phyloP scores from a whole-genome alignment of 2,329 filamentous ascomycete genomes.

The Harringtonia lauricola region DNA sequence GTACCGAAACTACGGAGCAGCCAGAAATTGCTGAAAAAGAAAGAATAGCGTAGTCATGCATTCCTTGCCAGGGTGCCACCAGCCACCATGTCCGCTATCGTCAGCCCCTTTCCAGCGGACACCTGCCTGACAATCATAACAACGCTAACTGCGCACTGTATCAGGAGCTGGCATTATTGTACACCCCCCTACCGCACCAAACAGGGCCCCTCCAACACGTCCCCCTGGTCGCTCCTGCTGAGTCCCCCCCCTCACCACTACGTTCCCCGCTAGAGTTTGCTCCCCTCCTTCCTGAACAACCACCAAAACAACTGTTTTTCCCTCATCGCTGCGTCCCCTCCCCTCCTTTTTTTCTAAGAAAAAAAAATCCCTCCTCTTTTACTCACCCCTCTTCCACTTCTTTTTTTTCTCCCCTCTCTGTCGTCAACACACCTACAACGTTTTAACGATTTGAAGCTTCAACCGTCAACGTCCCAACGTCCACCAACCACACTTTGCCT shows the following conservation, averaged over 20 bases:
- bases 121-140: neutral
- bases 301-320: slow-evolving; percentile 10
- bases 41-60: neutral
- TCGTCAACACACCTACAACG: slow-evolving; percentile 1
- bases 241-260: slow-evolving; percentile 3
- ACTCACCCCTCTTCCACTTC: slow-evolving; percentile 15
- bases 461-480: slow-evolving; percentile 3
- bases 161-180: neutral
- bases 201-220: slow-evolving; percentile 9
- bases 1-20: neutral
- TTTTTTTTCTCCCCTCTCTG: slow-evolving; percentile 10
- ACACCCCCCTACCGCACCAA: neutral
- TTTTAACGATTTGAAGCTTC: slow-evolving; percentile 7
- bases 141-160: neutral
- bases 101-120: neutral
- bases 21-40: neutral
- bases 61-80: neutral
- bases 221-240: slow-evolving; percentile 13
- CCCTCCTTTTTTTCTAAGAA: slow-evolving; percentile 12
- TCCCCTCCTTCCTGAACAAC: slow-evolving; percentile 7
- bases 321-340: slow-evolving; percentile 9
- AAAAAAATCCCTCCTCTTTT: slow-evolving; percentile 13
- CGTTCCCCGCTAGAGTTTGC: slow-evolving; percentile 12
- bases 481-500: neutral
- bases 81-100: neutral